Evolutionary conservation across 352 stramenopile genomes (phyloP).

Genomic region (Globisporangium uncinulatum): DNA sequence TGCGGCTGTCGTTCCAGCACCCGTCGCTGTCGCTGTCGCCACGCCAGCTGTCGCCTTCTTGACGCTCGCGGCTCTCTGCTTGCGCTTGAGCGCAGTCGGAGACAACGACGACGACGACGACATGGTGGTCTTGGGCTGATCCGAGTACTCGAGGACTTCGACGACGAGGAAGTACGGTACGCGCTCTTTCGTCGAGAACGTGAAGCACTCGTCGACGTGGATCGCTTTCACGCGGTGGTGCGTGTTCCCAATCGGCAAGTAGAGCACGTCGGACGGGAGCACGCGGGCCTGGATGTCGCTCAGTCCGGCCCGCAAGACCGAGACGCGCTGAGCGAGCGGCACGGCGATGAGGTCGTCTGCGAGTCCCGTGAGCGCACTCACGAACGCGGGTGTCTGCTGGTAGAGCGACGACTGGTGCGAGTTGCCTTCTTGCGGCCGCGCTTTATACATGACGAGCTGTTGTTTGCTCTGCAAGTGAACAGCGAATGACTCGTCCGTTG

Average conservation of each 20-base stretch:
- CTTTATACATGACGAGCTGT: constrained; percentile 48
- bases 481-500: constrained; percentile 53
- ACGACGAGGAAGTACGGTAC: constrained; percentile 81
- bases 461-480: constrained; percentile 45
- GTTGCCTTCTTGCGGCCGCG: constrained; percentile 52
- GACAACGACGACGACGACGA: not conserved
- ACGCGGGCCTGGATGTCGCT: constrained; percentile 40
- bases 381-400: constrained; percentile 65
- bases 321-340: constrained; percentile 37
- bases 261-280: constrained; percentile 70
- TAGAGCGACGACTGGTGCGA: constrained; percentile 57
- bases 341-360: constrained; percentile 56
- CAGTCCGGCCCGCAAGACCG: constrained; percentile 41
- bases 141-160: constrained; percentile 74
- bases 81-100: constrained; percentile 13
- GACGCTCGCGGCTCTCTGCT: constrained; percentile 11
- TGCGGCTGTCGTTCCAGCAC: not conserved
- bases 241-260: constrained; percentile 71
- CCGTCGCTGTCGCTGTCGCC: not conserved
- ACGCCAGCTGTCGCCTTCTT: constrained; percentile 8
- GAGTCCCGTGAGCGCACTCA: constrained; percentile 59
- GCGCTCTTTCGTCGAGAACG: constrained; percentile 81
- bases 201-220: constrained; percentile 70
- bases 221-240: constrained; percentile 73
- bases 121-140: constrained; percentile 7